phyloP scores from a whole-genome alignment of 805 yeast species.

The Wickerhamomyces rabaulensis region DNA sequence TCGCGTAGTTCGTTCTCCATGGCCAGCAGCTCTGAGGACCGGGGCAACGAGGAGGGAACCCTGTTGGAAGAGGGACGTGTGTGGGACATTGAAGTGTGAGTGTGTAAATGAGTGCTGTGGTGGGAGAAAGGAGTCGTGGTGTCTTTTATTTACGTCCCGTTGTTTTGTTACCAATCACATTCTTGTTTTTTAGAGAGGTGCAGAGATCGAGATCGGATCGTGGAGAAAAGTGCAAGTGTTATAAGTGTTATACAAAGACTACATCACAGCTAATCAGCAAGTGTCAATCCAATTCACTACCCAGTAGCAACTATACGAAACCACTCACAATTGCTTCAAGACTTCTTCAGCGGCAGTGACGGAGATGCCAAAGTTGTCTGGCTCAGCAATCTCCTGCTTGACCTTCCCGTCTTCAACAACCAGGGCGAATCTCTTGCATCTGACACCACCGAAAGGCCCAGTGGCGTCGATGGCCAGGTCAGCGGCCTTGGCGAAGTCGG shows the following conservation, averaged over 20 bases:
- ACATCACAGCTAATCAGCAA: no score
- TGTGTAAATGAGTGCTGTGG: neutral
- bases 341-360: slow-evolving; percentile 38
- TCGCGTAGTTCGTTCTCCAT: slow-evolving; percentile 26
- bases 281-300: no score
- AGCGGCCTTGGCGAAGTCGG: slow-evolving; percentile 59
- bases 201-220: neutral
- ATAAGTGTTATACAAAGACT: no score
- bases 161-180: neutral
- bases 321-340: neutral
- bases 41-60: slow-evolving; percentile 12
- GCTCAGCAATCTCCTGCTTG: slow-evolving; percentile 63
- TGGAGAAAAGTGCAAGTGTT: no score
- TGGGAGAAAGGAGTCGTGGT: no score
- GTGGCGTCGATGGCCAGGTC: slow-evolving; percentile 73
- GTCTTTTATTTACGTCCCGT: neutral
- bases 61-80: neutral
- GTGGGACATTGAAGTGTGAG: neutral
- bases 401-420: slow-evolving; percentile 74
- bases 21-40: slow-evolving; percentile 27
- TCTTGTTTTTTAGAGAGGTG: neutral
- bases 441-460: slow-evolving; percentile 66
- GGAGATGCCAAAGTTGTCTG: slow-evolving; percentile 70
- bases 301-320: no score
- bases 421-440: slow-evolving; percentile 74